Conservation (phyloP, 352 stramenopile species). For the Globisporangium mamillatum region DNA sequence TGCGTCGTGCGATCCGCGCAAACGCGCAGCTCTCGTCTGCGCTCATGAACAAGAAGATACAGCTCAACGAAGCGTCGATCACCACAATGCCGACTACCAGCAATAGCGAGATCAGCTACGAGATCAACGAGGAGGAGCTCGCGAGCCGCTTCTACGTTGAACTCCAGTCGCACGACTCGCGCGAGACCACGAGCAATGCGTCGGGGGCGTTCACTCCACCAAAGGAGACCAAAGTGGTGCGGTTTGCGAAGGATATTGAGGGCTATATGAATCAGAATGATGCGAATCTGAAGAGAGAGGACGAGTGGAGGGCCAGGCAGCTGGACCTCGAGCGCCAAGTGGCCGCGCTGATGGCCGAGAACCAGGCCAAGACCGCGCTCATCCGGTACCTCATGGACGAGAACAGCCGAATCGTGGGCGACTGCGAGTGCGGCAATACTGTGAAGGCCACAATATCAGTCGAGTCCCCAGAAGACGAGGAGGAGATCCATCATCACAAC, state of each 20-base stretch:
- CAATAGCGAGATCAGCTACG: constrained; percentile 2
- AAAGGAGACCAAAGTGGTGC: not conserved
- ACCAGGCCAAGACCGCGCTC: constrained; percentile 13
- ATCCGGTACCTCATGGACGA: constrained; percentile 15
- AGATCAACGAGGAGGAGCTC: constrained; percentile 14
- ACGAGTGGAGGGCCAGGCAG: constrained; percentile 7
- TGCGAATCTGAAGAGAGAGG: not conserved
- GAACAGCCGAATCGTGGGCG: constrained; percentile 7
- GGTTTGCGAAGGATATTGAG: not conserved
- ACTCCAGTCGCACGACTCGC: constrained; percentile 6
- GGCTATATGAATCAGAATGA: not conserved
- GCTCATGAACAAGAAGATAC: constrained; percentile 18
- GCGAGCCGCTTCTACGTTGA: constrained; percentile 13
- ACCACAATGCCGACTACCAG: not conserved
- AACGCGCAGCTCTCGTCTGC: constrained; percentile 17
- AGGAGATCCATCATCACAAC: not conserved
- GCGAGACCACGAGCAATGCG: constrained; percentile 5
- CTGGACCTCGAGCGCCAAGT: constrained; percentile 17
- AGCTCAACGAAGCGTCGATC: not conserved
- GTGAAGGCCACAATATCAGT: not conserved
- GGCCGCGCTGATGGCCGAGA: constrained; percentile 14
- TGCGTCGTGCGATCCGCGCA: not conserved
- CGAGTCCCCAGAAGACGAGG: not conserved
- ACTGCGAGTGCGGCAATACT: constrained; percentile 7
- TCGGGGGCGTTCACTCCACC: not conserved